Conservation (phyloP, 306 rosid species). For the Dicorynia guianensis region DNA sequence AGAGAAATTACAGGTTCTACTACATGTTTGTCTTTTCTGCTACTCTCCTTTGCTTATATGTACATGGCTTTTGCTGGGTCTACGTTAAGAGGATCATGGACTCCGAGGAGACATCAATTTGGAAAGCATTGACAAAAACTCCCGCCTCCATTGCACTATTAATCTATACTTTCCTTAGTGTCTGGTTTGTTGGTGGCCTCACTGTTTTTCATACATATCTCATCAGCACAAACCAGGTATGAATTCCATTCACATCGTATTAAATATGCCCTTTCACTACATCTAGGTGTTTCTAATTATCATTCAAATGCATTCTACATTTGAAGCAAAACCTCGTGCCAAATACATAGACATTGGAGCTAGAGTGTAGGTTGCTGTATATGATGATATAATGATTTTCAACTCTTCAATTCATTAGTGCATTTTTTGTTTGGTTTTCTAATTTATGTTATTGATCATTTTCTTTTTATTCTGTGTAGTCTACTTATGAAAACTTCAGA, state of each 20-base stretch:
- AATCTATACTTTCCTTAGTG: conserved; percentile 58
- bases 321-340: not conserved
- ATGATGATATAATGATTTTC: not conserved
- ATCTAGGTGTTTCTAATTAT: not conserved
- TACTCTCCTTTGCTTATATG: conserved; percentile 67
- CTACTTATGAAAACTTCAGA: conserved; percentile 81
- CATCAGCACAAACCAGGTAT: conserved; percentile 79
- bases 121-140: conserved; percentile 76
- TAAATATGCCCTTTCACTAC: not conserved
- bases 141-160: conserved; percentile 72
- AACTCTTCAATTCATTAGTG: not conserved
- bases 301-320: not conserved
- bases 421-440: conserved; percentile 31
- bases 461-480: conserved; percentile 54
- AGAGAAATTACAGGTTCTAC: conserved; percentile 83
- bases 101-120: conserved; percentile 56
- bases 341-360: not conserved
- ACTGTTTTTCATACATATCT: conserved; percentile 71
- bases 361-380: not conserved
- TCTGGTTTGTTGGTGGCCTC: conserved; percentile 85
- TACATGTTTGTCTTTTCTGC: conserved; percentile 67
- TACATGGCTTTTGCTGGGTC: conserved; percentile 84
- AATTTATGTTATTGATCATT: not conserved
- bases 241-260: conserved; percentile 25
- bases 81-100: conserved; percentile 64